phyloP scores from a whole-genome alignment of 2,329 filamentous ascomycete genomes.

The Xylaria sp. region DNA sequence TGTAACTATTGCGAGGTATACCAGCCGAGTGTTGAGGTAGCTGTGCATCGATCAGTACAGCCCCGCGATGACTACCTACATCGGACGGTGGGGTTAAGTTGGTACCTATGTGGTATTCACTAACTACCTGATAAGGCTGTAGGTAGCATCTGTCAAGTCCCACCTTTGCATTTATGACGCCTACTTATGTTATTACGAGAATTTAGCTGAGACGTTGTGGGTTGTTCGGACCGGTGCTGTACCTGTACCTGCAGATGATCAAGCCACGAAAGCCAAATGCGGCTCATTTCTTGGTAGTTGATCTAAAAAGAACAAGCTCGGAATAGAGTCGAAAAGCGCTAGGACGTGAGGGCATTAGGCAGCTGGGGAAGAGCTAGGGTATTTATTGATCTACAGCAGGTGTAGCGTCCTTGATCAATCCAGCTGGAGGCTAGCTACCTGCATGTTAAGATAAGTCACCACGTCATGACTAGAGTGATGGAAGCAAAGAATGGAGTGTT shows the following conservation, averaged over 20 bases:
- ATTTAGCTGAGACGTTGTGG: neutral
- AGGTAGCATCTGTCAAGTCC: neutral
- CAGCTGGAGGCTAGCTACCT: neutral
- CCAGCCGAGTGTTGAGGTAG: neutral
- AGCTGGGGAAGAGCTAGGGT: neutral
- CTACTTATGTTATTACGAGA: neutral
- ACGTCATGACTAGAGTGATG: neutral
- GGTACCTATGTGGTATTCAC: no score
- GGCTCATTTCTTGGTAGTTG: neutral
- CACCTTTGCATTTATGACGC: neutral
- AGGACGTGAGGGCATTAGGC: neutral
- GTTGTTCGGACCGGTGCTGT: neutral
- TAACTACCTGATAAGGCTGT: no score
- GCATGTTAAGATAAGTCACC: neutral
- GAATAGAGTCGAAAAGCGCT: neutral
- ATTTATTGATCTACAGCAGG: neutral
- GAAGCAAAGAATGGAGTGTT: neutral
- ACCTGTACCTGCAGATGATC: slow-evolving; percentile 2
- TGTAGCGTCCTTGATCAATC: neutral
- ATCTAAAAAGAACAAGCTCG: neutral
- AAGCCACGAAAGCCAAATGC: slow-evolving; percentile 6
- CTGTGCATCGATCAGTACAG: slow-evolving; percentile 1
- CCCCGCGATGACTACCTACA: neutral
- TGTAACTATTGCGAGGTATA: neutral
- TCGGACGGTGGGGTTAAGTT: slow-evolving; percentile 5